Base-by-base conservation (phyloP, 1,284 basidiomycete genomes). In the Ustanciosporium gigantosporum region DNA sequence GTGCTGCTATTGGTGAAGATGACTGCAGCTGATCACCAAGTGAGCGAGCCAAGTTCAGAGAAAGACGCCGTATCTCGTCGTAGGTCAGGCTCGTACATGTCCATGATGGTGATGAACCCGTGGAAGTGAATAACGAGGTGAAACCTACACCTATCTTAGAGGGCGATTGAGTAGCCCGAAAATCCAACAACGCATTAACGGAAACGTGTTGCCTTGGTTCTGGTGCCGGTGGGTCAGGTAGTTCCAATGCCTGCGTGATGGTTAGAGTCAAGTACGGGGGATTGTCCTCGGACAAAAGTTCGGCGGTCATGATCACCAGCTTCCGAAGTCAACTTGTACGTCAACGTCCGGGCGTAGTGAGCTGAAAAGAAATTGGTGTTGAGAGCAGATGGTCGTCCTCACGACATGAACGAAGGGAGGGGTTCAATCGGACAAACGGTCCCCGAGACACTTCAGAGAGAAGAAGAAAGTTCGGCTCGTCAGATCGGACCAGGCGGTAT, bases 111-210 rank as follows among this genome's bases (percentile, higher is more conserved):
- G 27, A 29, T n/a, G n/a, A n/a, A 9, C 27, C 27, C 57, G 41
- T 25, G 15, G 21, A 47, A 1, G 45, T 35, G 3, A 25, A 22
- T 32, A 47, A 50, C 22, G 42, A 36, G 13, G 76, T 71, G 61
- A 81, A 80, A 3, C 79, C 80, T 2, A 79, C 78, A 8, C 78
- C 79, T 19, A 77, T 65, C 23, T 68, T 65, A 25, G 75, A 69
- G 14, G 56, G 57, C 27, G 74, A 58, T 29, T 76, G 70, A 8
- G 45, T 25, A 4, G 76, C 77, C 13, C 79, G 73, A 39, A 74
- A 65, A 11, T 76, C 61, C 23, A 81, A 70, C 41, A 81, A 58
- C 40, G 74, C 60, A 21, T 75, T 66, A 32, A 81, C 70, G 11
- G 73, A 70, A 22, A 45, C 46, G 40, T 80, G 72, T 16, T 73